phyloP scores from a whole-genome alignment of 257 asterid species.

The Solanum appendiculatum region DNA sequence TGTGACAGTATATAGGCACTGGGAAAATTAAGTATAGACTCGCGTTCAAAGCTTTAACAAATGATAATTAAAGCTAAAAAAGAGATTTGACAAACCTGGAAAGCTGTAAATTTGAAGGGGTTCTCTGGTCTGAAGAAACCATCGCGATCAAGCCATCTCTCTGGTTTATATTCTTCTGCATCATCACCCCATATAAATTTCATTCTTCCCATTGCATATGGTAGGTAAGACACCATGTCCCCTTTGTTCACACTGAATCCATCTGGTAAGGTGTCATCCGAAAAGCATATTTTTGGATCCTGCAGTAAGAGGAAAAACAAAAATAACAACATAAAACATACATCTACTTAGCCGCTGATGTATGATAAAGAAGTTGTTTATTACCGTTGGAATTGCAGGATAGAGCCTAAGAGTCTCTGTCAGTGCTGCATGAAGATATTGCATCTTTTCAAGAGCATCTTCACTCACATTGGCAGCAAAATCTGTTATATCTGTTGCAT shows the following conservation, averaged over 20 bases:
- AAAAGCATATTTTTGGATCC: constrained; percentile 38
- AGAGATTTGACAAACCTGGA: constrained; percentile 23
- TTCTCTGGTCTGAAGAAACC: constrained; percentile 33
- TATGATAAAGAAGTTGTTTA: neutral
- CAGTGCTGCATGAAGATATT: constrained; percentile 2
- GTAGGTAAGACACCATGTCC: constrained; percentile 30
- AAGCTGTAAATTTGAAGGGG: constrained; percentile 52
- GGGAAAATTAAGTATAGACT: neutral
- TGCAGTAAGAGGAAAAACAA: neutral
- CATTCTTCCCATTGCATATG: constrained; percentile 65
- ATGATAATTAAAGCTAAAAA: neutral
- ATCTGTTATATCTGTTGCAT: constrained; percentile 2
- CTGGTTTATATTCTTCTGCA: constrained; percentile 38
- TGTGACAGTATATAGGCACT: neutral
- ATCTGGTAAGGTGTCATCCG: constrained; percentile 38
- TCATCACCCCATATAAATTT: constrained; percentile 42
- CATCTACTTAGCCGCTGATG: neutral
- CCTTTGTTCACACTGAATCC: constrained; percentile 47
- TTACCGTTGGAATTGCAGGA: constrained; percentile 59
- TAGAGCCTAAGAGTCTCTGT: constrained; percentile 55
- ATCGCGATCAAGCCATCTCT: constrained; percentile 44
- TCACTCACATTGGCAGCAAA: constrained; percentile 26
- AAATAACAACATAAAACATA: neutral
- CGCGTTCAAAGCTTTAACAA: neutral
- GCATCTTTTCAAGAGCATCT: constrained; percentile 44